phyloP scores from a whole-genome alignment of 2,329 filamentous ascomycete species.

The Keithomyces neogunnii region DNA sequence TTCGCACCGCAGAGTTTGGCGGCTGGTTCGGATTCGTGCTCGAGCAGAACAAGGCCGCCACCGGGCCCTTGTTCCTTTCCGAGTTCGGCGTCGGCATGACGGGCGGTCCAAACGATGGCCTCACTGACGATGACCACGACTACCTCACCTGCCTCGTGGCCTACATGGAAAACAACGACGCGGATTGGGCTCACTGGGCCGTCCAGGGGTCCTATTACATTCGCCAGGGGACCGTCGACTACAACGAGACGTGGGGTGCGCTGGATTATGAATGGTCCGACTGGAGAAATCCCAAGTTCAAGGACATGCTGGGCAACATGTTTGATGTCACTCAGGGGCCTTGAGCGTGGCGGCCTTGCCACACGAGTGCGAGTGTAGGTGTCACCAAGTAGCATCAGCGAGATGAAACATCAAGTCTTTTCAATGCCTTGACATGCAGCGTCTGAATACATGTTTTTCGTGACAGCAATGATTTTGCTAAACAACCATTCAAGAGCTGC shows the following conservation, averaged over 20 bases:
- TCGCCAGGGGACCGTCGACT: slow-evolving; percentile 38
- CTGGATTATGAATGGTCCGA: slow-evolving; percentile 32
- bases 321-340: slow-evolving; percentile 28
- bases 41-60: slow-evolving; percentile 35
- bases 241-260: slow-evolving; percentile 45
- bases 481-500: no score
- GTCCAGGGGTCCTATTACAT: slow-evolving; percentile 52
- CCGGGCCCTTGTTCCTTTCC: slow-evolving; percentile 47
- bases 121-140: slow-evolving; percentile 32
- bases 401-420: no score
- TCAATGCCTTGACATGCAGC: no score
- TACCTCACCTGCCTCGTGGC: slow-evolving; percentile 45
- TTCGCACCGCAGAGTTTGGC: slow-evolving; percentile 36
- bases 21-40: slow-evolving; percentile 43
- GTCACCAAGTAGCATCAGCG: no score
- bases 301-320: slow-evolving; percentile 28
- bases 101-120: slow-evolving; percentile 32
- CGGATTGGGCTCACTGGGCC: slow-evolving; percentile 52
- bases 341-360: slow-evolving; percentile 4
- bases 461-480: no score
- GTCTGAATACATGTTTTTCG: no score
- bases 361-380: no score
- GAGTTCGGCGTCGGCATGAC: slow-evolving; percentile 49
- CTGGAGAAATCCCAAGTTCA: slow-evolving; percentile 29
- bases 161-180: slow-evolving; percentile 46